Evolutionary conservation across 805 yeast genomes (phyloP), one percentile per base, ranked within the genome.

Genomic region (Wickerhamiella siamensis): DNA sequence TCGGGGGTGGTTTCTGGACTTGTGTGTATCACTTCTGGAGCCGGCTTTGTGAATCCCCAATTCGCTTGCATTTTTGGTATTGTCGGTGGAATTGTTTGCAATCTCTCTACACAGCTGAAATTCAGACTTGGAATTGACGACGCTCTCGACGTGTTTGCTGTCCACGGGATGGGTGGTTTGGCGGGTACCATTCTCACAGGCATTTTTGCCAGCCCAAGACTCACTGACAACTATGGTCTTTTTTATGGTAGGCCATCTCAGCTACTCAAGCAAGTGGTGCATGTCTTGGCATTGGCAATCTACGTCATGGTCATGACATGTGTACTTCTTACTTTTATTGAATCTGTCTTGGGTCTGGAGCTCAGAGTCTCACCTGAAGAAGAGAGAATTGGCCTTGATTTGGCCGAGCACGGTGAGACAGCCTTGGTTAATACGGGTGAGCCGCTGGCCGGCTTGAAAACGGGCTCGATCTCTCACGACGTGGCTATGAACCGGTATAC

Each of bases 1-100:
- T 79, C 86, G 41, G 98, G 98, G 56, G 80, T 86, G 46, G 75
- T 91, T 59, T 81, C 94, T 27, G 98, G 97, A 48, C 72, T 88
- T 47, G 96, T 91, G 38, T 91, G 91, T 57, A 79, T 88, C 48
- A 88, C 97, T 2, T 97, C 98, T 38, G 96, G 88, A 48, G 96
- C 97, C 17, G 97, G 96, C 49, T 87, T 68, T 58, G 88, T 86
- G 36, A 91, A 94, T 42, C 75, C 83, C 43, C 83, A 86, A 77
- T 74, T 84, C 38, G 72, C 94, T 2, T 70, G 81, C 32, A 67
- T 77, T 42, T 77, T 82, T 54, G 94, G 94, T 58, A 64, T 74
- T 36, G 63, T 77, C 24, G 79, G 87, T 39, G 88, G 79, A 24
- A 58, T 75, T 42, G 76, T 76, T 31, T 84, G 94, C 66, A 86